Conservation (phyloP, 805 yeast species). For the Barnettozyma wickerhamii region DNA sequence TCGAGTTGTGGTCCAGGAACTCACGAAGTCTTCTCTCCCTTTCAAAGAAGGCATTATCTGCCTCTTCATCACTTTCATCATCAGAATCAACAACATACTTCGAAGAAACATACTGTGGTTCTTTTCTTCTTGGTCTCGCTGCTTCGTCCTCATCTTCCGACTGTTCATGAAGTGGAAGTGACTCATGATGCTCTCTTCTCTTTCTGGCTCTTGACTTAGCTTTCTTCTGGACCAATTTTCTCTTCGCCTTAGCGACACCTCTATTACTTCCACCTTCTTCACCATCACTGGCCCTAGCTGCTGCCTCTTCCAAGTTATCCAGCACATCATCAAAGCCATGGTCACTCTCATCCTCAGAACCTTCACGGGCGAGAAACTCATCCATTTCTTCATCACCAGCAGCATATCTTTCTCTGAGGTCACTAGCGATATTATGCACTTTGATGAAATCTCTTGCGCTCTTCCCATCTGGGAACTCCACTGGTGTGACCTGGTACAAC, state of each 20-base stretch:
- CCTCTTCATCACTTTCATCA: conserved; percentile 58
- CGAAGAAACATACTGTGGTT: conserved; percentile 37
- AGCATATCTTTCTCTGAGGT: conserved; percentile 29
- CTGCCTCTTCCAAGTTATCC: conserved; percentile 17
- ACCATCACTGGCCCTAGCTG: conserved; percentile 7
- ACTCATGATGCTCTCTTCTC: conserved; percentile 8
- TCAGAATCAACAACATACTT: conserved; percentile 57
- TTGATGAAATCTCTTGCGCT: conserved; percentile 31
- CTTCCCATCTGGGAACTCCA: conserved; percentile 31
- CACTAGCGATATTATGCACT: conserved; percentile 27
- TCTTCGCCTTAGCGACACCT: conserved; percentile 23
- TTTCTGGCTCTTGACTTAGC: too few species aligned
- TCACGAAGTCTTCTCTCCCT: conserved; percentile 49
- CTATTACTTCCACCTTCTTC: conserved; percentile 4
- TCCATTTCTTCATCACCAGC: conserved; percentile 34
- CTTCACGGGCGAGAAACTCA: conserved; percentile 22
- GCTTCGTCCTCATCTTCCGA: conserved; percentile 29
- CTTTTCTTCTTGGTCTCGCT: not conserved
- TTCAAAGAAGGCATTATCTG: conserved; percentile 46
- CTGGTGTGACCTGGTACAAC: conserved; percentile 36
- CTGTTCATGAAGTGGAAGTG: conserved; percentile 27
- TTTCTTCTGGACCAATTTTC: conserved; percentile 4
- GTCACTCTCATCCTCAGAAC: conserved; percentile 34
- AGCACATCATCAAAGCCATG: conserved; percentile 15
- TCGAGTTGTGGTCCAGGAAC: conserved; percentile 15